Evolutionary conservation across 257 asterid species (phyloP).

Genomic region (Craterostigma plantagineum): DNA sequence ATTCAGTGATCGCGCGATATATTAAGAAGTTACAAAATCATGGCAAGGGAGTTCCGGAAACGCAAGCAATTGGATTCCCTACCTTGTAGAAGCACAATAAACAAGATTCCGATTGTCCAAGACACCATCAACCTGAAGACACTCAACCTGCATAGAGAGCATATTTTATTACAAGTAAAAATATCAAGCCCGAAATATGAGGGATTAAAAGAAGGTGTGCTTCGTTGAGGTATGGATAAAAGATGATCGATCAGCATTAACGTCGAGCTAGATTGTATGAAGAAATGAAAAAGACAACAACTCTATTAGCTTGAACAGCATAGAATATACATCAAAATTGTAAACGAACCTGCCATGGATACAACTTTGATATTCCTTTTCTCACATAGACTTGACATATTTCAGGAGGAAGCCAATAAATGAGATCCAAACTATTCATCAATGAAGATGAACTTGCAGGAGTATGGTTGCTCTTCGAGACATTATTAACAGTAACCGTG

Average conservation of each 20-base stretch:
- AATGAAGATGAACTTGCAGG: constrained; percentile 40
- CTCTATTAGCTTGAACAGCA: constrained; percentile 1
- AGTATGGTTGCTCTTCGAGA: constrained; percentile 26
- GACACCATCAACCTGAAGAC: constrained; percentile 97
- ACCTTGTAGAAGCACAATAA: constrained; percentile 97
- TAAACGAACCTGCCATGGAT: constrained; percentile 75
- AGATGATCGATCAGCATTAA: too few relatives aligned
- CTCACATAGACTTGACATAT: constrained; percentile 60
- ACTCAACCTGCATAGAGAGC: constrained; percentile 53
- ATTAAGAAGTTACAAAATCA: too few relatives aligned
- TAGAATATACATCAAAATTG: constrained; percentile 9
- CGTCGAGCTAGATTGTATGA: too few relatives aligned
- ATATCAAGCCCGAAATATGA: background rate
- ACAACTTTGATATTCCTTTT: constrained; percentile 71
- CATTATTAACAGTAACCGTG: constrained; percentile 14
- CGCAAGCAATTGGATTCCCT: constrained; percentile 1
- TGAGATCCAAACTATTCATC: constrained; percentile 51
- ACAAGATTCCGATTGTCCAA: constrained; percentile 79
- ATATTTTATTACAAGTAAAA: constrained; percentile 2
- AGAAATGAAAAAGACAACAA: too few relatives aligned
- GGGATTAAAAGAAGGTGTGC: background rate
- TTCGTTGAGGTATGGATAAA: too few relatives aligned
- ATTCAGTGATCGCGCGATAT: background rate
- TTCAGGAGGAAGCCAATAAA: constrained; percentile 82
- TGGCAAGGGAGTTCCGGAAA: too few relatives aligned